These are phyloP conservation scores for Rhododendron griersonianum DNA, from an alignment of 148 eudicot genomes.

Conservation along the genomic window DNA sequence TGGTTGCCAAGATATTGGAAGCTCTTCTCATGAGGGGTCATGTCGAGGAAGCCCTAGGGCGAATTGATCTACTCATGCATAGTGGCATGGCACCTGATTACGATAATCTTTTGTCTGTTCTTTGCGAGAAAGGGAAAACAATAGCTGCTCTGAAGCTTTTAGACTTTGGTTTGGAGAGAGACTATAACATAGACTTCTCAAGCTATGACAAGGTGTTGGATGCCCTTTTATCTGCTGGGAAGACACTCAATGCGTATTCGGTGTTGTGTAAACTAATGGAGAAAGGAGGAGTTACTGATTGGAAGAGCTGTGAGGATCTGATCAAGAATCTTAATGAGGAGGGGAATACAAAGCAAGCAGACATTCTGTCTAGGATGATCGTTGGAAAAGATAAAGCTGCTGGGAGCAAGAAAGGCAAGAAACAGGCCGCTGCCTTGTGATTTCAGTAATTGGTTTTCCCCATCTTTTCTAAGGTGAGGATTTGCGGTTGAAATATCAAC, in stretches of 20 bases:
- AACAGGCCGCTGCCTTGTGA: conserved; percentile 33
- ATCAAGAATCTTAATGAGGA: conserved; percentile 69
- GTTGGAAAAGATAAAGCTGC: conserved; percentile 37
- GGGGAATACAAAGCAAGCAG: conserved; percentile 92
- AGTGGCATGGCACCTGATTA: conserved; percentile 55
- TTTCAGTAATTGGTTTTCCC: conserved; percentile 1
- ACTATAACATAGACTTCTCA: conserved; percentile 46
- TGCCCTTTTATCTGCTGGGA: conserved; percentile 72
- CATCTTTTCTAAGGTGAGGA: conserved; percentile 11
- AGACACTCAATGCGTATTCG: conserved; percentile 90
- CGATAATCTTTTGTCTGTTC: conserved; percentile 54
- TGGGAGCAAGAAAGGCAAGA: conserved; percentile 58
- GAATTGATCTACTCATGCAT: conserved; percentile 79
- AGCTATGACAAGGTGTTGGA: conserved; percentile 87
- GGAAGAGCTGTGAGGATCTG: conserved; percentile 50
- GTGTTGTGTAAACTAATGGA: conserved; percentile 72
- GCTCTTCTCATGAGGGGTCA: conserved; percentile 82
- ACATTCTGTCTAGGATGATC: conserved; percentile 68
- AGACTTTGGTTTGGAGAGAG: conserved; percentile 82
- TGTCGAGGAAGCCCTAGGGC: conserved; percentile 88
- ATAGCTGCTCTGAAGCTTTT: conserved; percentile 78
- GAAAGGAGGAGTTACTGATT: conserved; percentile 66
- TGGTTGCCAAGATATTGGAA: conserved; percentile 76
- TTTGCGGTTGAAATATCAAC: not conserved
- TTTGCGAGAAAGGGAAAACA: conserved; percentile 77